Evolutionary conservation across 2,329 filamentous ascomycete genomes (phyloP).

Genomic region (Diaporthe amygdali): DNA sequence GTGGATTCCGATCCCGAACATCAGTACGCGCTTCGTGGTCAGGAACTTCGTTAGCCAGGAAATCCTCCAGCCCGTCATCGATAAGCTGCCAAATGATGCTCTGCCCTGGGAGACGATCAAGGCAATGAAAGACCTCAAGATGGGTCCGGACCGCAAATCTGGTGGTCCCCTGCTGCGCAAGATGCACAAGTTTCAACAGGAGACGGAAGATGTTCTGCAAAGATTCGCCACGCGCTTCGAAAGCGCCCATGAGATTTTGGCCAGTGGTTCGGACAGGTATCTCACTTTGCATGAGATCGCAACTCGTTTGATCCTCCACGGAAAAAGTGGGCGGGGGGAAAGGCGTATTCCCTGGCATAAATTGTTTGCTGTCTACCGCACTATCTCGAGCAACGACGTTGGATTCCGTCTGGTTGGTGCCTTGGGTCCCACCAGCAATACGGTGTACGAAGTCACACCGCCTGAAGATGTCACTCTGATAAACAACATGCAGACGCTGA

Average conservation of each 20-base stretch:
- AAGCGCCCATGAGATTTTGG: conserved; percentile 47
- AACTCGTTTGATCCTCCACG: conserved; percentile 42
- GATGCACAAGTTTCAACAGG: conserved; percentile 51
- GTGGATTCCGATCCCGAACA: conserved; percentile 50
- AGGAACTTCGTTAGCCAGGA: conserved; percentile 47
- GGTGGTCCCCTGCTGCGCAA: conserved; percentile 50
- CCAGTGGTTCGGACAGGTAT: conserved; percentile 45
- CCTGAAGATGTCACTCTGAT: conserved; percentile 58
- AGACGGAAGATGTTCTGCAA: conserved; percentile 52
- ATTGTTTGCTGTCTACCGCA: conserved; percentile 74
- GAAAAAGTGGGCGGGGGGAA: conserved; percentile 34
- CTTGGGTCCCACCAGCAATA: conserved; percentile 55
- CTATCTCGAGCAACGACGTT: conserved; percentile 64
- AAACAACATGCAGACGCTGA: conserved; percentile 53
- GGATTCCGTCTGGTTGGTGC: conserved; percentile 62
- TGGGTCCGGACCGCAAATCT: conserved; percentile 47
- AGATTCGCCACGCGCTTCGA: conserved; percentile 53
- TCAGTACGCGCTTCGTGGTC: conserved; percentile 55
- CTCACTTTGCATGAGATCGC: conserved; percentile 59
- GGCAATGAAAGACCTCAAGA: conserved; percentile 43
- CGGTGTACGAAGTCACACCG: conserved; percentile 67
- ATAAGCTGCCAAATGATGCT: conserved; percentile 39
- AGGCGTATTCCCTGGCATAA: conserved; percentile 48
- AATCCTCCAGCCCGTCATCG: conserved; percentile 48
- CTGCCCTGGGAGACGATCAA: conserved; percentile 37